These are phyloP conservation scores for Fraxinus greggii DNA, from an alignment of 305 asterid species.

Conservation along the genomic window DNA sequence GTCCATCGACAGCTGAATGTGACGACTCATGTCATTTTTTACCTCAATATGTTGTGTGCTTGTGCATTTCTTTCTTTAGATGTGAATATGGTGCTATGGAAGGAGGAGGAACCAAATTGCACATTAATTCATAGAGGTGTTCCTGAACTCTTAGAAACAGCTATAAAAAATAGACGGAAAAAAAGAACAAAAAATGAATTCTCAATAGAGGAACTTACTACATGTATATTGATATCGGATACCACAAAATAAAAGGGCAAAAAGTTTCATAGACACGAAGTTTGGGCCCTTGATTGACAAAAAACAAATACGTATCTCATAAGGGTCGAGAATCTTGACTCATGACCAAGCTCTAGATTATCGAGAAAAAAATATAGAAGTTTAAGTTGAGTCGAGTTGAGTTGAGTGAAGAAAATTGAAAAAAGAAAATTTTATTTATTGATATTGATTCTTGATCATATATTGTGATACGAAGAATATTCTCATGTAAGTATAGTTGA, in stretches of 20 bases:
- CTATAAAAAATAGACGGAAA: not conserved
- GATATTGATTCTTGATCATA: not conserved
- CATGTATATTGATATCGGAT: no score
- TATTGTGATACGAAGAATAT: not conserved
- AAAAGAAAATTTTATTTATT: not conserved
- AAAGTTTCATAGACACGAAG: not conserved
- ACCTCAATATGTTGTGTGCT: not conserved
- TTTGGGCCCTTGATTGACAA: not conserved
- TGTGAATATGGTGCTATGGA: not conserved
- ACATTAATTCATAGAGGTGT: not conserved
- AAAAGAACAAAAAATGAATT: no score
- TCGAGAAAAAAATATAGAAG: not conserved
- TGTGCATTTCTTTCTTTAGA: not conserved
- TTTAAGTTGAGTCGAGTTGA: not conserved
- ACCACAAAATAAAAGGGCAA: not conserved
- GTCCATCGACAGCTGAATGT: not conserved
- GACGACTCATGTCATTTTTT: not conserved
- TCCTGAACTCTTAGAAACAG: not conserved
- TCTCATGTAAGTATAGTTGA: not conserved
- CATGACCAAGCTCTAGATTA: not conserved
- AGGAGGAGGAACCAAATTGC: not conserved
- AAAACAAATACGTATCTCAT: not conserved
- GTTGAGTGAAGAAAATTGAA: no score
- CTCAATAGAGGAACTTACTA: no score
- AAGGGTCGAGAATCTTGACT: not conserved